Base-by-base conservation (phyloP, 768 basidiomycete species). In the Serpula lacrymans region DNA sequence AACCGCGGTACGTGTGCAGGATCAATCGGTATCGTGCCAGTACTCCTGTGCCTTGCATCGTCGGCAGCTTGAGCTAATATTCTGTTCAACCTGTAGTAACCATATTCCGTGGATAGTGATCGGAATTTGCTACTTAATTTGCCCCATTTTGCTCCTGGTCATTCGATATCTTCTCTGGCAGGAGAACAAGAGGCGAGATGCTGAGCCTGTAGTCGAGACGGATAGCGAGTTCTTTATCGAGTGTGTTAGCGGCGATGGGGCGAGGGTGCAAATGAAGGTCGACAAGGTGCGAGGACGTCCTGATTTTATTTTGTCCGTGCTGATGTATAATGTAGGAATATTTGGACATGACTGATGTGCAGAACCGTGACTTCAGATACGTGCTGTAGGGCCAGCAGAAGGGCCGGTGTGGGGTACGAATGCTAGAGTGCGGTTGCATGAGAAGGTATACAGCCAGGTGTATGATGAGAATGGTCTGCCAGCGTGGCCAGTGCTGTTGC, bases 291-390 rank as follows among this genome's bases (percentile, higher is more conserved):
- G 64, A 46, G n/a, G 10, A 29, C 27, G 27, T 29, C 9, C 14
- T 14, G n/a, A n/a, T 29, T 29, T 29, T 9, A 29, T 29, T 29
- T 29, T 9, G 10, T 9, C 14, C 10, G 27, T 29, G 9, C 27
- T 29, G 10, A 29, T 14, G n/a, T 29, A 29, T 9, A 29, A 9
- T 29, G 27, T 29, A 86, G 81, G 82, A 77, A 69, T 82, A 77
- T 55, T 57, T 85, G 62, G 85, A 88, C 53, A 60, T 87, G 50
- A 88, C 85, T 1, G 85, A 88, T 53, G 67, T 61, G 22, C 79
- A 86, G 55, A 87, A 87, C 49, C 70, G 76, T 8, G 81, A 84
- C 39, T 86, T 82, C 60, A 69, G 85, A 63, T 87, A 86, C 51
- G 80, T 85, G 20, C 60, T 85, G 42, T 84, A 59, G 49, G 12